phyloP scores from a whole-genome alignment of 2,329 filamentous ascomycete genomes.

The Elsinoe batatas region DNA sequence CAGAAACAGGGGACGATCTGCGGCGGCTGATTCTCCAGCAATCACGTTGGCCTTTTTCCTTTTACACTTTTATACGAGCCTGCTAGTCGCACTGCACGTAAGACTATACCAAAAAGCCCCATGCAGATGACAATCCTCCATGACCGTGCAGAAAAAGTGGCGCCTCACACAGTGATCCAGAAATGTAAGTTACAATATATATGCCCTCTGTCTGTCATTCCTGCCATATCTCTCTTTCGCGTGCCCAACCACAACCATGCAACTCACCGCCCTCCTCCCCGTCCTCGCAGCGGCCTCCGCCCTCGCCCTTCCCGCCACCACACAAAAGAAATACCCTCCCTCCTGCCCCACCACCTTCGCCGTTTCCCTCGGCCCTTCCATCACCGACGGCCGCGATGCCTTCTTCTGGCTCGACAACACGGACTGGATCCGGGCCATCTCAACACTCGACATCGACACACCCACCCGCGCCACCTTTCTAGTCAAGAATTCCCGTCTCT shows the following conservation, averaged over 20 bases:
- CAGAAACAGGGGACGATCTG: background rate
- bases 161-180: background rate
- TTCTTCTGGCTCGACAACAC: background rate
- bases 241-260: background rate
- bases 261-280: background rate
- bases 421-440: background rate
- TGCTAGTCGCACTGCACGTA: background rate
- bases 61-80: conserved; percentile 1
- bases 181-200: background rate
- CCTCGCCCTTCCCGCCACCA: background rate
- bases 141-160: background rate
- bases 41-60: background rate
- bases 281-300: background rate
- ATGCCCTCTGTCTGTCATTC: background rate
- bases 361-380: background rate
- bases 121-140: background rate
- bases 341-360: background rate
- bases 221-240: background rate
- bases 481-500: background rate
- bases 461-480: background rate
- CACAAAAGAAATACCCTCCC: background rate
- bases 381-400: background rate
- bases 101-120: background rate
- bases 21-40: conserved; percentile 1
- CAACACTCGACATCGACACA: background rate